Conservation (phyloP, 2,329 filamentous ascomycete species). For the Cadophora sp. region DNA sequence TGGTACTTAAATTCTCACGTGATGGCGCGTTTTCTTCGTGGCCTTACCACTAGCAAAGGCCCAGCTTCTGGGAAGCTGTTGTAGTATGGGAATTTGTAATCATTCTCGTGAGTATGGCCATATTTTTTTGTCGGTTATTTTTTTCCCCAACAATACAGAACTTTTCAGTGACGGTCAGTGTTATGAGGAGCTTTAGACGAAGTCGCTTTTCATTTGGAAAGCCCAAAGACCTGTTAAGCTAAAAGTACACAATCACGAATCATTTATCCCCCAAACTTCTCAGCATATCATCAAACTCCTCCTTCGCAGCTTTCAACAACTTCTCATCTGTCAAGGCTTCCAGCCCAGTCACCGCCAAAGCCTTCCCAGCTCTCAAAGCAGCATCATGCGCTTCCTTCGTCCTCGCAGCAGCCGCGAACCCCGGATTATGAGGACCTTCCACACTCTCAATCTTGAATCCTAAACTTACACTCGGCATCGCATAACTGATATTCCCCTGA, state of each 20-base stretch:
- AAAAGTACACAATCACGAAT: not conserved
- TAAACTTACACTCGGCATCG: conserved; percentile 59
- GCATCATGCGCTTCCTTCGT: conserved; percentile 38
- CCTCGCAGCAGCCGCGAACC: conserved; percentile 47
- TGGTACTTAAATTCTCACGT: not conserved
- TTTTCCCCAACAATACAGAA: too few species aligned
- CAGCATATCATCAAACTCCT: conserved; percentile 45
- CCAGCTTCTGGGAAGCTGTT: too few species aligned
- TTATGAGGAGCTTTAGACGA: too few species aligned
- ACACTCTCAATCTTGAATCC: conserved; percentile 58
- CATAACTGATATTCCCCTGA: conserved; percentile 64
- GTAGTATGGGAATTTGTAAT: too few species aligned
- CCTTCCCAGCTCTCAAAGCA: conserved; percentile 37
- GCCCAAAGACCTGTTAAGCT: not conserved
- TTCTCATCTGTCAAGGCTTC: conserved; percentile 53
- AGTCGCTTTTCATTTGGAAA: too few species aligned
- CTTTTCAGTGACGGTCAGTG: not conserved
- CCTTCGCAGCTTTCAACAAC: conserved; percentile 51
- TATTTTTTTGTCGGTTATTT: too few species aligned
- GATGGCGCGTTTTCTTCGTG: not conserved
- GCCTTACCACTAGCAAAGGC: too few species aligned
- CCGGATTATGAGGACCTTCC: conserved; percentile 58
- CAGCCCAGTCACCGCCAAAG: conserved; percentile 51
- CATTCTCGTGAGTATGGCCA: too few species aligned
- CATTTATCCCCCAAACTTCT: not conserved